Percentiles rank a stretch among this genome's conserved stretches.
Conservation (phyloP, 495 filamentous ascomycete species). For the Xylaria intraflava region DNA sequence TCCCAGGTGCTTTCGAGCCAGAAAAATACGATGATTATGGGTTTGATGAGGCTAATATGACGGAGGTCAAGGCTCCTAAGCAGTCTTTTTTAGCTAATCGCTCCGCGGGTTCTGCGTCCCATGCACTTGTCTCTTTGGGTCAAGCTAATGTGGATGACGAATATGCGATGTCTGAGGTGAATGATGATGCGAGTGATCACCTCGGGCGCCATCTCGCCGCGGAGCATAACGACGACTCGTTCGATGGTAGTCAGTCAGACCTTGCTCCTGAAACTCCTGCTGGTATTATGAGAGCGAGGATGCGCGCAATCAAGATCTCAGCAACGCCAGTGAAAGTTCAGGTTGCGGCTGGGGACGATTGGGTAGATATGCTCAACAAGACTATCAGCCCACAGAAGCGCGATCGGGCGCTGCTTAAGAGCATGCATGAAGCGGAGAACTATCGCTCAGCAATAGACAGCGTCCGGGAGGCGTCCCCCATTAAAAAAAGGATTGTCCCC, state of each 20-base stretch:
- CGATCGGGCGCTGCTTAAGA: slow-evolving; percentile 55
- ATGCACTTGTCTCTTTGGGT: slow-evolving; percentile 57
- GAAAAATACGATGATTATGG: slow-evolving; percentile 44
- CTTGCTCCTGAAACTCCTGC: slow-evolving; percentile 40
- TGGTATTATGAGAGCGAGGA: slow-evolving; percentile 47
- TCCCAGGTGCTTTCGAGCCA: slow-evolving; percentile 71
- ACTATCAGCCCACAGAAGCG: slow-evolving; percentile 88
- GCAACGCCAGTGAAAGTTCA: slow-evolving; percentile 56
- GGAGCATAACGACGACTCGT: slow-evolving; percentile 50
- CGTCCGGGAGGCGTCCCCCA: slow-evolving; percentile 25
- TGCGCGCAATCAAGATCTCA: slow-evolving; percentile 49
- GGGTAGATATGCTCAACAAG: slow-evolving; percentile 84
- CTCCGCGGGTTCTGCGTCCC: slow-evolving; percentile 74
- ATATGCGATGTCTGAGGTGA: slow-evolving; percentile 64
- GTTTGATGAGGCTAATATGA: slow-evolving; percentile 37
- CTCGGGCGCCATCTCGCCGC: slow-evolving; percentile 57
- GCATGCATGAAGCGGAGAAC: slow-evolving; percentile 37
- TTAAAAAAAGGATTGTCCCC: slow-evolving; percentile 29
- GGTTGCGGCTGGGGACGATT: slow-evolving; percentile 57
- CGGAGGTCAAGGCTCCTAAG: slow-evolving; percentile 31
- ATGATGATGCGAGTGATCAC: slow-evolving; percentile 73
- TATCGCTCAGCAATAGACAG: slow-evolving; percentile 18
- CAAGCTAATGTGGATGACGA: slow-evolving; percentile 60
- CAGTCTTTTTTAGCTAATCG: slow-evolving; percentile 88
- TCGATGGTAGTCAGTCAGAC: slow-evolving; percentile 30